Evolutionary conservation across 192 early-diverging fungal genomes (phyloP), one percentile per base, ranked within the genome.

Genomic region (Rhizoclosmatium sp.): DNA sequence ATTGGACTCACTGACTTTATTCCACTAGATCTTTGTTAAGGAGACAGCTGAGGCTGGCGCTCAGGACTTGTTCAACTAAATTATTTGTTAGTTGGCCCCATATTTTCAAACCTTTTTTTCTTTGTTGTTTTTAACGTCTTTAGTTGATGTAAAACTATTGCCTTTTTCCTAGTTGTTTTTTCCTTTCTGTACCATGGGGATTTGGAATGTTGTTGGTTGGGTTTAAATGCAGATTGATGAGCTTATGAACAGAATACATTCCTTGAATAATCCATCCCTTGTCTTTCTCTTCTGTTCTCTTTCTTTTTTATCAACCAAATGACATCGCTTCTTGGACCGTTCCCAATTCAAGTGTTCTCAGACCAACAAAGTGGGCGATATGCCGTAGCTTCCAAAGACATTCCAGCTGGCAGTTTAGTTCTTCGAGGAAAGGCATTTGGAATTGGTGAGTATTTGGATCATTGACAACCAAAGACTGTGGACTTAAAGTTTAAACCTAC

Each of bases 1-100:
- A 39, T 21, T 2, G 60, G 47, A 46, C 23, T 77, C 19, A 44
- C 44, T 0, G 41, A 64, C 56, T 49, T 46, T 62, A 49, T 60
- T 40, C 48, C 65, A 76, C 85, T 96, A 98, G 76, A 92, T 96
- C 82, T 97, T 97, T 88, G 91, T 96, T 77, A 97, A 96, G 89
- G 97, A 97, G 87, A 75, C 44, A n/a, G 59, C 56, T 1, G 72
- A 75, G 39, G 72, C 46, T 16, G 59, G 45, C 40, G 61, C 59
- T 14, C 72, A 75, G 61, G 72, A 75, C 62, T 62, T 75, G 41
- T 75, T 75, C 72, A 75, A 75, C 45, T 75, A 44, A 75, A 56
- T 19, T 42, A 41, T 5, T 16, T 68, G 42, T 68, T 68, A 12
- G 45, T 44, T 19, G 19, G 10, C 31, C 5, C 45, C 45, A 12